A percentile compares a stretch with the other conserved stretches of the same genome.
These are phyloP conservation scores for Zopfochytrium polystomum DNA, from an alignment of 371 early-diverging fungal genomes.

Conservation along the genomic window DNA sequence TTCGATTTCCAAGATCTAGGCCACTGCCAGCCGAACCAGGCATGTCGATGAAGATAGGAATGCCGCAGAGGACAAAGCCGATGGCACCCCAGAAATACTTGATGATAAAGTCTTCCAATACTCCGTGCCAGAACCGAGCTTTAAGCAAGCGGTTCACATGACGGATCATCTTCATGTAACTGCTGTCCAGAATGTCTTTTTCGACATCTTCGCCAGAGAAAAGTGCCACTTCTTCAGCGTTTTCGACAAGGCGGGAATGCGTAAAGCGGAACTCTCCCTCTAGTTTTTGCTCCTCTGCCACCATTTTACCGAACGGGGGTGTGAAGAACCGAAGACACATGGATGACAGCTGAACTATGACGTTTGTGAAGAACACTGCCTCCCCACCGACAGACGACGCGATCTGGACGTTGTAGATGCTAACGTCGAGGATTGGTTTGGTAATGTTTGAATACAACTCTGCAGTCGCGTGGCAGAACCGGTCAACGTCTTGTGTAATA, in stretches of 20 bases:
- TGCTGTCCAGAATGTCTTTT: constrained; percentile 64
- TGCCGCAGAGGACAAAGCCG: constrained; percentile 65
- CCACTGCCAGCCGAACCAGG: constrained; percentile 21
- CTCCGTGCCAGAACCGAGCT: constrained; percentile 76
- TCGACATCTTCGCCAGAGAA: constrained; percentile 77
- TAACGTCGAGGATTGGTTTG: constrained; percentile 79
- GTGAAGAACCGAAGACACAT: constrained; percentile 68
- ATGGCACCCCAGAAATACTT: constrained; percentile 57
- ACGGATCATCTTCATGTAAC: constrained; percentile 64
- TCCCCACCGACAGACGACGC: constrained; percentile 71
- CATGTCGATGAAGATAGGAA: constrained; percentile 74
- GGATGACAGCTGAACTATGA: constrained; percentile 71
- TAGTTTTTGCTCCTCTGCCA: constrained; percentile 75
- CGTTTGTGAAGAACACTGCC: constrained; percentile 63
- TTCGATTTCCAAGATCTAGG: constrained; percentile 54
- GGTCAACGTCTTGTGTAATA: constrained; percentile 81
- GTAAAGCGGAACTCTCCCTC: constrained; percentile 87
- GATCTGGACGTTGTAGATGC: constrained; percentile 82
- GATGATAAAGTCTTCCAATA: constrained; percentile 89
- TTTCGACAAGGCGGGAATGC: constrained; percentile 80
- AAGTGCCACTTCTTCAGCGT: constrained; percentile 87
- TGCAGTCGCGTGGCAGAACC: constrained; percentile 68
- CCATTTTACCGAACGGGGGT: constrained; percentile 82
- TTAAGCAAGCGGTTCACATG: constrained; percentile 80
- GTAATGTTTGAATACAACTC: constrained; percentile 77